Evolutionary conservation across 129 eudicot genomes (phyloP).

Genomic region (Oenanthe sinensis): DNA sequence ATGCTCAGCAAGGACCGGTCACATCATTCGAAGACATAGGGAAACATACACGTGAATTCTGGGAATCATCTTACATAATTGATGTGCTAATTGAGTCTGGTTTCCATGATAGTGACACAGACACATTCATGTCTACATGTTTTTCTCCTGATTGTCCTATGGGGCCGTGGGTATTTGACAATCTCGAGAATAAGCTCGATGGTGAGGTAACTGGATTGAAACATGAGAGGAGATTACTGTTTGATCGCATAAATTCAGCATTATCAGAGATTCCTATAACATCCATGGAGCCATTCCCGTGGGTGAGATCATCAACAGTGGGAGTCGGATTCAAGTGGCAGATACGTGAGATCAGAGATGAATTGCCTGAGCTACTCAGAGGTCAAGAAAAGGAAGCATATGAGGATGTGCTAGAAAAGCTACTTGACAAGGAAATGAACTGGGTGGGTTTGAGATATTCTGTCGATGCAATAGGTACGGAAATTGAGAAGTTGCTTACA

Average conservation of each 20-base stretch:
- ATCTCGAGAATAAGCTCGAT: slow-evolving; percentile 38
- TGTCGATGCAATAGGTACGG: slow-evolving; percentile 27
- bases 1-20: slow-evolving; percentile 6
- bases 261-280: slow-evolving; percentile 26
- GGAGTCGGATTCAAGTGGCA: slow-evolving; percentile 4
- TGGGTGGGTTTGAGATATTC: slow-evolving; percentile 22
- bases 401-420: slow-evolving; percentile 9
- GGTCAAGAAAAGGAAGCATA: slow-evolving; percentile 12
- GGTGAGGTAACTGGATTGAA: slow-evolving; percentile 15
- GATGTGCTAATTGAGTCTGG: slow-evolving; percentile 33
- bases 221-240: slow-evolving; percentile 36
- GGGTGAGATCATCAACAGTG: slow-evolving; percentile 16
- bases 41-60: slow-evolving; percentile 7
- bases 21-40: slow-evolving; percentile 5
- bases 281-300: slow-evolving; percentile 17
- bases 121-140: slow-evolving; percentile 20
- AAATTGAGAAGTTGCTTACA: slow-evolving; percentile 36
- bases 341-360: slow-evolving; percentile 16
- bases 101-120: slow-evolving; percentile 16
- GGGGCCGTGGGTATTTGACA: slow-evolving; percentile 31
- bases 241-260: slow-evolving; percentile 37
- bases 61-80: slow-evolving; percentile 29
- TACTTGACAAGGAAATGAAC: slow-evolving; percentile 30
- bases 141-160: slow-evolving; percentile 32
- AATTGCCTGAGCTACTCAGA: slow-evolving; percentile 18